phyloP scores from a whole-genome alignment of 2,329 filamentous ascomycete species.

The Cladosporium austrohemisphaericum region DNA sequence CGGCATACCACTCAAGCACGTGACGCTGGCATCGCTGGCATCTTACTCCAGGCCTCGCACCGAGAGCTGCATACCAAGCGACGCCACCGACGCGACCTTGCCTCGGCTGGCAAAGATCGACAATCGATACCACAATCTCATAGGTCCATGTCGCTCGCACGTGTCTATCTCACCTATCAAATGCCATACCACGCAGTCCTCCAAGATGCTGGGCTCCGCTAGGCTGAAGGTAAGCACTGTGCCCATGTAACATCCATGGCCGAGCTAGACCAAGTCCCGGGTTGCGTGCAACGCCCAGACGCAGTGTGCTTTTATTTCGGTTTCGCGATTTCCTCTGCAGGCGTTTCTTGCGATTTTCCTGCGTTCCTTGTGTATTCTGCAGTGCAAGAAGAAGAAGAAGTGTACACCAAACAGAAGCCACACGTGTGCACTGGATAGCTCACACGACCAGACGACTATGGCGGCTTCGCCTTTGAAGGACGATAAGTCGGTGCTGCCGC shows the following conservation, averaged over 20 bases:
- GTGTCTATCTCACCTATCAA: slow-evolving; percentile 3
- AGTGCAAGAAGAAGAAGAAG: too few relatives aligned
- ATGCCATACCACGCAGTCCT: not conserved
- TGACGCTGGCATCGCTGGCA: not conserved
- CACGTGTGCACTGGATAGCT: too few relatives aligned
- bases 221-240: slow-evolving; percentile 8
- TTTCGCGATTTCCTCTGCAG: too few relatives aligned
- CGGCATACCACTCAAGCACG: not conserved
- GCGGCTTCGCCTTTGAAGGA: not conserved
- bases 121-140: slow-evolving; percentile 2
- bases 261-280: too few relatives aligned
- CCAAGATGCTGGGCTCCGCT: slow-evolving; percentile 2
- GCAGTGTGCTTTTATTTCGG: too few relatives aligned
- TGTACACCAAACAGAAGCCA: too few relatives aligned
- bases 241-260: not conserved
- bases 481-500: not conserved
- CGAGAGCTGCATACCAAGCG: slow-evolving; percentile 4
- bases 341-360: too few relatives aligned
- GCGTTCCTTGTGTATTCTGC: too few relatives aligned
- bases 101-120: not conserved
- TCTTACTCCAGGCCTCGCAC: not conserved
- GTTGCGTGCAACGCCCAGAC: too few relatives aligned
- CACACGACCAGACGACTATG: too few relatives aligned
- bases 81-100: slow-evolving; percentile 4
- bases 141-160: slow-evolving; percentile 8